Evolutionary conservation across 2,329 filamentous ascomycete genomes (phyloP).

Genomic region (Cercospora zeina): DNA sequence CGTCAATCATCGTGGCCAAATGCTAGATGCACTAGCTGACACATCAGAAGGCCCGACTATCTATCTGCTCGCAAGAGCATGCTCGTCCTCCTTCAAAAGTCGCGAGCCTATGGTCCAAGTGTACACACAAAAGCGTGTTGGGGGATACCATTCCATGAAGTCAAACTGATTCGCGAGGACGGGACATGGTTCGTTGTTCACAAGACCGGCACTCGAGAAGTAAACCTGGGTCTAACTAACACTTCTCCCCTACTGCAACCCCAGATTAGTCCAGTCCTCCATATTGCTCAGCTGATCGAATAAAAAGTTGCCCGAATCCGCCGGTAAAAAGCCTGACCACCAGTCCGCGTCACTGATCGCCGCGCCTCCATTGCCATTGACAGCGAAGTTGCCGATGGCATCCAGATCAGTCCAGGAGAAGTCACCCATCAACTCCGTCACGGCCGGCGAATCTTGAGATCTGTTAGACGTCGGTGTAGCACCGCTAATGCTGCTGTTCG

Average conservation of each 20-base stretch:
- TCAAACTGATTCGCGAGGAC: not conserved
- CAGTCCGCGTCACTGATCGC: constrained; percentile 39
- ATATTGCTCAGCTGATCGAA: constrained; percentile 37
- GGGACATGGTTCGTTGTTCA: not conserved
- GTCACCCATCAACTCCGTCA: constrained; percentile 51
- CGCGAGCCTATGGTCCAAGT: not conserved
- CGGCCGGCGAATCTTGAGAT: constrained; percentile 43
- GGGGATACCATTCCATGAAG: not conserved
- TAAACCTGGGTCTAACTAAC: not conserved
- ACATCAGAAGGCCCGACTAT: not conserved
- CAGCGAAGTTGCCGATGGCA: constrained; percentile 52
- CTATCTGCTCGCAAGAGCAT: not conserved
- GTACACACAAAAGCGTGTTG: not conserved
- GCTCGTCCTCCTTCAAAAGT: not conserved
- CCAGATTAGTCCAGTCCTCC: constrained; percentile 39
- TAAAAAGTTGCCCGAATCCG: constrained; percentile 41
- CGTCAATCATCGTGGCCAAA: not conserved
- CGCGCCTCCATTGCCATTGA: constrained; percentile 44
- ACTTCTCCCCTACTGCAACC: constrained; percentile 27
- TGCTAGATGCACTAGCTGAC: not conserved
- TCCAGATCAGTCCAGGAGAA: constrained; percentile 53
- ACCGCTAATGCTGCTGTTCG: constrained; percentile 43
- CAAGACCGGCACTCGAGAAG: not conserved
- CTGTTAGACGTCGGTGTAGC: constrained; percentile 37
- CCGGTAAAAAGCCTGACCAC: constrained; percentile 43